Evolutionary conservation across 1,139 yeast genomes (phyloP).

Genomic region (Candida tetrigidarum): DNA sequence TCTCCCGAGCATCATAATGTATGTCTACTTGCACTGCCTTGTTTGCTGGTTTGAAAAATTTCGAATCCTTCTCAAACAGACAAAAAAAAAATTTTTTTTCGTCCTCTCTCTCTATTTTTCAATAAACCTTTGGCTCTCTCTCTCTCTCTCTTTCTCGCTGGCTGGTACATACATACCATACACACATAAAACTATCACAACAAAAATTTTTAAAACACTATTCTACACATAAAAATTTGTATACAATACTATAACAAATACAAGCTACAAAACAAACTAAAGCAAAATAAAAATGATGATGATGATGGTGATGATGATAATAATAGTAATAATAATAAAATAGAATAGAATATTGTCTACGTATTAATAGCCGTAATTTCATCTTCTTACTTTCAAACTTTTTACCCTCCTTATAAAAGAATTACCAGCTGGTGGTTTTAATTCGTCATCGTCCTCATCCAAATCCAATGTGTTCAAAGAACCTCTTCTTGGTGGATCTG

Average conservation of each 20-base stretch:
- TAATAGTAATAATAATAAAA: no score
- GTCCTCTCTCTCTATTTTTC: conserved; percentile 7
- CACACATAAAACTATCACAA: conserved; percentile 4
- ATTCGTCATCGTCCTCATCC: conserved; percentile 27
- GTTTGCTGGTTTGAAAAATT: neutral
- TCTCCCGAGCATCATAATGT: conserved; percentile 4
- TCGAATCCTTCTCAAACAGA: neutral
- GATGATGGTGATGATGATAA: no score
- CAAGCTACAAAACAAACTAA: conserved; percentile 3
- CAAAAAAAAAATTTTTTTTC: conserved; percentile 6
- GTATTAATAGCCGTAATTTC: conserved; percentile 1
- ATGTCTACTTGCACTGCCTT: neutral
- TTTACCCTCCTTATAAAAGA: conserved; percentile 82
- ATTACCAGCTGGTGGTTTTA: conserved; percentile 37
- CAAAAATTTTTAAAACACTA: no score
- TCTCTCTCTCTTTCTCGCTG: neutral
- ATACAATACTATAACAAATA: conserved; percentile 17
- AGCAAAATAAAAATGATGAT: neutral
- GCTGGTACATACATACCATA: no score
- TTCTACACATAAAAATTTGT: no score
- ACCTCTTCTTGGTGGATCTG: conserved; percentile 23
- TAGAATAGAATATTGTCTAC: conserved; percentile 3
- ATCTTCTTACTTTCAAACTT: conserved; percentile 75
- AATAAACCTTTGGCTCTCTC: neutral
- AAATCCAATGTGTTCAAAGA: conserved; percentile 20